Evolutionary conservation across 78 protist genomes (phyloP).

Genomic region (Guillardia theta): DNA sequence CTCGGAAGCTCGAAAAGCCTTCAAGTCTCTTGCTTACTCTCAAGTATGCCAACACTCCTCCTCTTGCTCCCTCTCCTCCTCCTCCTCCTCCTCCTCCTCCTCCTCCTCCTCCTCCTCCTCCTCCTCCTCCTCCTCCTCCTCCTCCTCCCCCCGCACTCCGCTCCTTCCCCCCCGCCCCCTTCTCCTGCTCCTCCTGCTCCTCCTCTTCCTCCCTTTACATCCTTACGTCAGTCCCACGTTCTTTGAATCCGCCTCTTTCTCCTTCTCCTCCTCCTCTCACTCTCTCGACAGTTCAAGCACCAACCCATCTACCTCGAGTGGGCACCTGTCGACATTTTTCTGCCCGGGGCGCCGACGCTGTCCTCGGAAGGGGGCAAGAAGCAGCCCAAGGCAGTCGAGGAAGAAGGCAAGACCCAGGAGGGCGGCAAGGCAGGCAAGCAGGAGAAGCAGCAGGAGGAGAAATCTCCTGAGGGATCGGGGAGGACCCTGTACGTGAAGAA

Average conservation of each 20-base stretch:
- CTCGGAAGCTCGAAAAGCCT: constrained; percentile 85
- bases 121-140: background rate
- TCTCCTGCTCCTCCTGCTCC: background rate
- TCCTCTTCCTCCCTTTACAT: background rate
- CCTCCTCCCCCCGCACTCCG: constrained; percentile 38
- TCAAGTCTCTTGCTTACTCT: constrained; percentile 83
- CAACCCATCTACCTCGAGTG: constrained; percentile 94
- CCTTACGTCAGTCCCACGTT: too few species aligned
- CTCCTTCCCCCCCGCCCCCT: too few species aligned
- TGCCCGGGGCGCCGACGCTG: background rate
- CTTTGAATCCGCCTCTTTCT: too few species aligned
- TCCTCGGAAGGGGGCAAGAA: background rate
- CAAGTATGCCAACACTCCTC: background rate
- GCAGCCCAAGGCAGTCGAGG: background rate
- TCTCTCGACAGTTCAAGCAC: constrained; percentile 50
- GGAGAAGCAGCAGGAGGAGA: constrained; percentile 3
- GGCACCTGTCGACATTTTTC: constrained; percentile 79
- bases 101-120: background rate
- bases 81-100: background rate
- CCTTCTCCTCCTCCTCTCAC: background rate
- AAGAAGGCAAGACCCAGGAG: background rate
- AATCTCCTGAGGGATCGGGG: background rate
- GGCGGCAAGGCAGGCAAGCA: background rate
- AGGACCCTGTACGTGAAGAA: constrained; percentile 86
- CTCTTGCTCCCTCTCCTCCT: background rate